A percentile compares a stretch with the other conserved stretches of the same genome.
Evolutionary conservation across 805 yeast species (phyloP).

Genomic region (Wickerhamiella hasegawae): DNA sequence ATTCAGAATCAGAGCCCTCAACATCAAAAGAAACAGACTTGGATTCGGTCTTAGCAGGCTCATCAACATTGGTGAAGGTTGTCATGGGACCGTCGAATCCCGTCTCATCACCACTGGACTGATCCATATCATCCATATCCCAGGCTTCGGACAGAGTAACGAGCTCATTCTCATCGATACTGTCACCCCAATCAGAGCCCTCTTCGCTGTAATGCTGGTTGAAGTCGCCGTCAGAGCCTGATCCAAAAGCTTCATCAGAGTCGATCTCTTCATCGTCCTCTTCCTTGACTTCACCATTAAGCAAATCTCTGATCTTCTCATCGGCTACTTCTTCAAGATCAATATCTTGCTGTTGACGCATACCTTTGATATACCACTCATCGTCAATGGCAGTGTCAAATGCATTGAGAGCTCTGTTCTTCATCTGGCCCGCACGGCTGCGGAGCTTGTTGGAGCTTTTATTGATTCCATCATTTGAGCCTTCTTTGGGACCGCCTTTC

Average conservation of each 20-base stretch:
- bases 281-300: slow-evolving; percentile 18
- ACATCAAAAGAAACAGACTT: neutral
- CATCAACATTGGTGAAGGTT: neutral
- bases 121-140: slow-evolving; percentile 58
- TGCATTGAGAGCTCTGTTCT: slow-evolving; percentile 32
- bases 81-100: neutral
- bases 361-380: slow-evolving; percentile 15
- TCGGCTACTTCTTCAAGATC: slow-evolving; percentile 23
- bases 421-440: slow-evolving; percentile 4
- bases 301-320: slow-evolving; percentile 14
- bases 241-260: slow-evolving; percentile 80
- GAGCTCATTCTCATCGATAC: slow-evolving; percentile 62
- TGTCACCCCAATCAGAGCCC: slow-evolving; percentile 49
- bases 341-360: slow-evolving; percentile 20
- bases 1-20: neutral
- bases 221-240: slow-evolving; percentile 43
- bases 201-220: no score
- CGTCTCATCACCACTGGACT: neutral
- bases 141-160: slow-evolving; percentile 74
- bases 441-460: neutral
- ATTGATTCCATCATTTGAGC: no score
- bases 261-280: slow-evolving; percentile 37
- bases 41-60: neutral
- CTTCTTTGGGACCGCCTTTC: no score
- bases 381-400: slow-evolving; percentile 34